These are phyloP conservation scores for Candida endomychidarum DNA, from an alignment of 805 yeast genomes.

Conservation along the genomic window DNA sequence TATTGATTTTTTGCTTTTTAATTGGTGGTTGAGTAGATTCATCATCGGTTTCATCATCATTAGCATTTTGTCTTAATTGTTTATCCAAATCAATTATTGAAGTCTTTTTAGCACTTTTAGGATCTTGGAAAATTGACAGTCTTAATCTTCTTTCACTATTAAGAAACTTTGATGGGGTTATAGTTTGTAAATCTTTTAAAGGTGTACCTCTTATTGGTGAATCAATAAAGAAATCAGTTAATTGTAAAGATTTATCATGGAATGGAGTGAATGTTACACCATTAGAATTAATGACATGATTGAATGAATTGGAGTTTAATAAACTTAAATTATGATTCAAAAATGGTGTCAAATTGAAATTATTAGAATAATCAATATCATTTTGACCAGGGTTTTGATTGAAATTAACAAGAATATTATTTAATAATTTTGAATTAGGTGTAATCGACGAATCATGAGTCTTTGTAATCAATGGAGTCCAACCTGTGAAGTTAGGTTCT, in stretches of 20 bases:
- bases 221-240: slow-evolving; percentile 45
- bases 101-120: slow-evolving; percentile 32
- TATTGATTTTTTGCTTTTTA: slow-evolving; percentile 21
- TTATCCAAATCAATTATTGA: slow-evolving; percentile 36
- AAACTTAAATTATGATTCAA: slow-evolving; percentile 29
- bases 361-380: slow-evolving; percentile 29
- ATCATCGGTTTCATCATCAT: slow-evolving; percentile 20
- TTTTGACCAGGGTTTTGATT: slow-evolving; percentile 18
- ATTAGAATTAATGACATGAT: slow-evolving; percentile 5
- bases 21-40: slow-evolving; percentile 6
- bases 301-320: slow-evolving; percentile 16
- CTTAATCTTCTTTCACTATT: slow-evolving; percentile 21
- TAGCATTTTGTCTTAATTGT: slow-evolving; percentile 20
- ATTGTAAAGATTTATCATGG: slow-evolving; percentile 41
- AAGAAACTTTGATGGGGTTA: slow-evolving; percentile 42
- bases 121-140: slow-evolving; percentile 24
- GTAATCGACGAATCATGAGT: slow-evolving; percentile 41
- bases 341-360: slow-evolving; percentile 43
- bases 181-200: slow-evolving; percentile 33
- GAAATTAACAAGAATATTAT: slow-evolving; percentile 17
- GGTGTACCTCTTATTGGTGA: slow-evolving; percentile 42
- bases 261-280: slow-evolving; percentile 34
- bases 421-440: slow-evolving; percentile 30
- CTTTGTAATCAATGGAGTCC: slow-evolving; percentile 45
- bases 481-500: slow-evolving; percentile 27